Evolutionary conservation across 306 rosid genomes (phyloP).

Genomic region (Quercus bicolor): DNA sequence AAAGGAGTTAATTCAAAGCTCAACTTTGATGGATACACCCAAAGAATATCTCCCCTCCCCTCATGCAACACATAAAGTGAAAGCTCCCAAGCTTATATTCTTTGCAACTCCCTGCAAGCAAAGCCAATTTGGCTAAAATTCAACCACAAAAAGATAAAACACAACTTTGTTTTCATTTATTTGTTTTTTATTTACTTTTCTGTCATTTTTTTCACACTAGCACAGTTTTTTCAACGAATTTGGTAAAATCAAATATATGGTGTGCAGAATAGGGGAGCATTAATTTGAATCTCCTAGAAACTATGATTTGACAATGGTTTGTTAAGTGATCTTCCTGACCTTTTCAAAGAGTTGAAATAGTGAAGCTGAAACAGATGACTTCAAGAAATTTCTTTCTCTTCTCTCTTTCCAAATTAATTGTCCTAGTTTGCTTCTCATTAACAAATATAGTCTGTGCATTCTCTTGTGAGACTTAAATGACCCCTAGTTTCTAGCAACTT

Average conservation of each 20-base stretch:
- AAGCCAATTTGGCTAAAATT: conserved; percentile 64
- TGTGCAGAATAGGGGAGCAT: conserved; percentile 17
- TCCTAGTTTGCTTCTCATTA: background rate
- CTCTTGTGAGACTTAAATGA: background rate
- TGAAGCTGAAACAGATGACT: background rate
- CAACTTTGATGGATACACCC: conserved; percentile 37
- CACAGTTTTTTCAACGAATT: conserved; percentile 33
- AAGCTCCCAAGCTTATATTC: conserved; percentile 69
- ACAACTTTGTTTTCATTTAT: conserved; percentile 26
- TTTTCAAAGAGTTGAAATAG: background rate
- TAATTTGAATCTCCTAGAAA: background rate
- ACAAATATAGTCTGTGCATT: background rate
- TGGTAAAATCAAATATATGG: conserved; percentile 16
- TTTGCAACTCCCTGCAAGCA: conserved; percentile 89
- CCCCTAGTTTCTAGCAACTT: background rate
- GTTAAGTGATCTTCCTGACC: background rate
- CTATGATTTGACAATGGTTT: background rate
- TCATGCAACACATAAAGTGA: conserved; percentile 61
- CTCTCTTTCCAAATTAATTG: background rate
- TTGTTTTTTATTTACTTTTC: conserved; percentile 31
- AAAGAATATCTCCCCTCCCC: conserved; percentile 34
- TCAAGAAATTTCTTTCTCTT: background rate
- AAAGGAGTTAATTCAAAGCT: conserved; percentile 46
- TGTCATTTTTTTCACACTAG: conserved; percentile 49
- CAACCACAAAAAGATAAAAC: conserved; percentile 52